Base-by-base conservation (phyloP, 2,329 filamentous ascomycete species). In the Juglanconis sp. region DNA sequence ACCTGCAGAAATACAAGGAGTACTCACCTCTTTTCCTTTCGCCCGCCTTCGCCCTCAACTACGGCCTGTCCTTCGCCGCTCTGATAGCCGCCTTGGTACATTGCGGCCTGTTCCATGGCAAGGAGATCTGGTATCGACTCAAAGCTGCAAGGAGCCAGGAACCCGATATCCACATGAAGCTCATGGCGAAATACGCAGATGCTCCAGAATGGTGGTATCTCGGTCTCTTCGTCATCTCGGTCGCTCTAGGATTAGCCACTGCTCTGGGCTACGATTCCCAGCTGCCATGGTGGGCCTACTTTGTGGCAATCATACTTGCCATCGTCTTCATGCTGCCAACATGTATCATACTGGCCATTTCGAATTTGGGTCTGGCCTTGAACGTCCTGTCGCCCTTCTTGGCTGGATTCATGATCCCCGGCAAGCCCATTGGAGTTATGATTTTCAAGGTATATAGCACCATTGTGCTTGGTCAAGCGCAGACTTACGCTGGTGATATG, bases 321-420 rank as follows among this genome's bases (percentile, higher is more conserved):
- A 60, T 74, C 9, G 65, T 79, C 9, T 82, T 78, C 68, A 76
- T 78, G 50, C 65, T 82, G 11, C 80, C 80, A n/a, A 76, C 73
- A 13, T 72, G 72, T 36, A 79, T 81, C 53, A 70, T 83, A 9
- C 68, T 80, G 63, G 81, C 77, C 2, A 76, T 81, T 11, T 82
- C 81, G 15, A 84, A 83, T 66, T 77, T 83, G 13, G 65, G 73
- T 44, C 70, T 83, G 17, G 79, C 78, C 1, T 67, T 85, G 15
- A 84, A 84, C 53, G 80, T 85, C 38, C 71, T 84, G 36, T 78
- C 80, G 1, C 79, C 81, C 52, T 81, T 82, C 64, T 74, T 85
- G 31, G 78, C 83, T 5, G 83, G 83, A 1, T 87, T 86, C 67
- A 81, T 87, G 72, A 78, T 83, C 59, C 84, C 85, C 0, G 86